Evolutionary conservation across 2,329 filamentous ascomycete genomes (phyloP), one percentile per base, ranked within the genome.

Genomic region (Sporothrix mexicana): DNA sequence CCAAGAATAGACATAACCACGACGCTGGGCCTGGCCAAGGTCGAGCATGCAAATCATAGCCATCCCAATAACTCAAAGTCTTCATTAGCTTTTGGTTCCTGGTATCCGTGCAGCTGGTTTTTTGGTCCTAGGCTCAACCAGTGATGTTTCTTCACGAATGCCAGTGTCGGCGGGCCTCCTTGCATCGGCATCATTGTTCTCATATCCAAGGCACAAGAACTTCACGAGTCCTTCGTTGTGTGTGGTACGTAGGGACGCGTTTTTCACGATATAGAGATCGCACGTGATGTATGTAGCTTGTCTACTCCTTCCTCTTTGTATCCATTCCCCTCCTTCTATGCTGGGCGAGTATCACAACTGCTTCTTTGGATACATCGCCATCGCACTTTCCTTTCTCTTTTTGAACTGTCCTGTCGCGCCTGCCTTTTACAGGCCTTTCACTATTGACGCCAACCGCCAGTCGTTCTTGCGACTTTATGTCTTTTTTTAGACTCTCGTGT

Each of bases 21-120:
- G 17, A 45, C 23, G 59, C 25, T 17, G 15, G 30, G 59, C 17
- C 59, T 5, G 8, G 7, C 43, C 17, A 25, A 25, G 55, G 55
- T 15, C 30, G 23, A 36, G 62, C 62, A 66, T 66, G 62, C 62
- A 66, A 25, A 66, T 49, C 43, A 49, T 36, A 25, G 51, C 5
- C 20, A 23, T 23, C 20, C 25, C 9, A 10, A 25, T 55, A 4
- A 9, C 7, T 36, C 30, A 5, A 36, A 36, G 1, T 25, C 0
- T 51, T 15, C 47, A n/a, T 51, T 7, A 6, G 15, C 3, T 17
- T 51, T n/a, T 15, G 30, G 30, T 36, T 2, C 30, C 5, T 36
- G 30, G 2, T 36, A 1, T 36, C 30, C 30, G 30, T 36, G 30
- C 30, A 2, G 30, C 7, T 36, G 30, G 30, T n/a, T n/a, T n/a